Conservation (phyloP, 2,329 filamentous ascomycete genomes). For the Botrytis pseudocinerea region DNA sequence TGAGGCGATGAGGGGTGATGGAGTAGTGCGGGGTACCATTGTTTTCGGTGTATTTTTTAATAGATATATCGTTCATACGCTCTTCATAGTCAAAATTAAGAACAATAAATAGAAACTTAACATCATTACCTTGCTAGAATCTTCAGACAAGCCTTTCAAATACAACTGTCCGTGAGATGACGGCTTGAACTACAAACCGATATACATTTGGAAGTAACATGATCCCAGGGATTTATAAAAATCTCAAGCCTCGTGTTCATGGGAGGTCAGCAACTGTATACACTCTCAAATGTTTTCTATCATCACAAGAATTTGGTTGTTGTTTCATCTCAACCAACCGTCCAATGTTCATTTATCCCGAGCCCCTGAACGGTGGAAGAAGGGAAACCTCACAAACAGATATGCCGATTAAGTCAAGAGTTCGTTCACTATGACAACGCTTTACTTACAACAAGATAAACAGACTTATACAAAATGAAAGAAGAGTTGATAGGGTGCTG, state of each 20-base stretch:
- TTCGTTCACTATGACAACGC: not conserved
- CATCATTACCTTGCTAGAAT: not conserved
- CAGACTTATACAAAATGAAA: not conserved
- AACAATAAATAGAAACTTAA: not conserved
- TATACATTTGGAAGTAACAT: too few relatives aligned
- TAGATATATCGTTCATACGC: too few relatives aligned
- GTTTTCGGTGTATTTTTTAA: not conserved
- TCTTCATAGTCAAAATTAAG: not conserved
- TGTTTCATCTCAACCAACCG: too few relatives aligned
- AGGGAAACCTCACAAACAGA: not conserved
- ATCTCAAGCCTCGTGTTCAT: too few relatives aligned
- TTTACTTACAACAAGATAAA: not conserved
- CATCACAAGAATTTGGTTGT: not conserved
- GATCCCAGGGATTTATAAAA: not conserved
- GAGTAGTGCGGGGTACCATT: not conserved
- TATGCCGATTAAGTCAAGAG: not conserved
- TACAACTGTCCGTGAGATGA: not conserved
- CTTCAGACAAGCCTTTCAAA: too few relatives aligned
- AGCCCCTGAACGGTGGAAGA: not conserved
- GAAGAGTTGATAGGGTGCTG: not conserved
- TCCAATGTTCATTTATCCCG: not conserved
- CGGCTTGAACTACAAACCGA: not conserved
- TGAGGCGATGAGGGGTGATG: not conserved
- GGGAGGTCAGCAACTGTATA: too few relatives aligned
- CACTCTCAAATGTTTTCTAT: not conserved